A percentile compares a stretch with the other conserved stretches of the same genome.
These are phyloP conservation scores for Trichothecium sympodiale DNA, from an alignment of 2,329 filamentous ascomycete genomes.

Conservation along the genomic window DNA sequence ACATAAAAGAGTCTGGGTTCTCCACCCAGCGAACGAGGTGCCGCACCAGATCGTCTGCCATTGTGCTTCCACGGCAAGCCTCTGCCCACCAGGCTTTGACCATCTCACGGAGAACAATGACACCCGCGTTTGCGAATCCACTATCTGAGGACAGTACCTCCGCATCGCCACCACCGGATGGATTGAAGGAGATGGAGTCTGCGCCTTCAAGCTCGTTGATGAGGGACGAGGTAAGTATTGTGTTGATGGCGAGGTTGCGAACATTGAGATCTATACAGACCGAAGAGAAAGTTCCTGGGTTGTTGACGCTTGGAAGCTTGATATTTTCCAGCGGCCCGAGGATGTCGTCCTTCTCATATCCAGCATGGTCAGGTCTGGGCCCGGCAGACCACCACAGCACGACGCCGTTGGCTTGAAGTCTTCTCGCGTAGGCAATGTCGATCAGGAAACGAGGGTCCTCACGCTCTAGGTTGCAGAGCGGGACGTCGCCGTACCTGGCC, in stretches of 20 bases:
- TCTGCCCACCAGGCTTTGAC: conserved; percentile 98
- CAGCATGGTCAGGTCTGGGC: conserved; percentile 84
- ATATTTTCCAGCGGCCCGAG: conserved; percentile 73
- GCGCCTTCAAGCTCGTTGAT: conserved; percentile 93
- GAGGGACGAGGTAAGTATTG: conserved; percentile 88
- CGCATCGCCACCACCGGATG: conserved; percentile 24
- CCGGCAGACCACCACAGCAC: conserved; percentile 94
- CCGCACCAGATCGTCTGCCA: conserved; percentile 97
- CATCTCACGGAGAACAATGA: conserved; percentile 90
- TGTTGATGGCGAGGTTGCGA: conserved; percentile 93
- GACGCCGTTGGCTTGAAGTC: conserved; percentile 82
- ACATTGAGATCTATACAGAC: conserved; percentile 94
- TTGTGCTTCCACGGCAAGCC: conserved; percentile 76
- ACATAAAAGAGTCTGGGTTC: conserved; percentile 84
- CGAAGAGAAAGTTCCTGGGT: conserved; percentile 84
- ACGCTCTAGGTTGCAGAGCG: conserved; percentile 86
- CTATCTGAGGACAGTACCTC: conserved; percentile 68
- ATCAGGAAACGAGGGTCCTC: conserved; percentile 94
- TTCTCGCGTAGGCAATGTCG: conserved; percentile 85
- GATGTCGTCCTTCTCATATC: conserved; percentile 88
- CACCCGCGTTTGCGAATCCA: conserved; percentile 84
- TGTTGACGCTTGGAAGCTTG: conserved; percentile 87
- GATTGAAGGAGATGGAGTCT: conserved; percentile 76
- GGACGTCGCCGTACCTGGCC: conserved; percentile 85
- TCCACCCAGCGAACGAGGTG: conserved; percentile 97